Conservation (phyloP, 1,284 basidiomycete species). For the Ceratobasidium theobromae region DNA sequence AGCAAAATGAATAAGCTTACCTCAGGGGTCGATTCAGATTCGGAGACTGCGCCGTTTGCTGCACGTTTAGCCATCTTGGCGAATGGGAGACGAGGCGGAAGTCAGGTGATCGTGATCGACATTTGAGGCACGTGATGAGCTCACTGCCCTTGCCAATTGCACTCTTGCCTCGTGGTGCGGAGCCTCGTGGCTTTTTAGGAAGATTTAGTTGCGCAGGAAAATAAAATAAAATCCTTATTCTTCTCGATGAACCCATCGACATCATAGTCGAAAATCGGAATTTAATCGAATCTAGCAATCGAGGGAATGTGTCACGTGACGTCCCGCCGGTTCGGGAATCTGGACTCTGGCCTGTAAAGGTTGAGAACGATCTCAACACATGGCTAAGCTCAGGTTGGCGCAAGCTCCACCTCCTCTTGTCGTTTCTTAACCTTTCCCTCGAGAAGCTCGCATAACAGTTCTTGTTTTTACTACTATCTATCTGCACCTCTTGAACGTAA, state of each 20-base stretch:
- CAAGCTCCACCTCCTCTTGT: background rate
- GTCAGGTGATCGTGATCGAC: conserved; percentile 25
- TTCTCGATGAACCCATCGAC: too few relatives aligned
- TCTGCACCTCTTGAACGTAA: background rate
- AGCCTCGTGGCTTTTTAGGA: too few relatives aligned
- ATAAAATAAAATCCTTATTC: too few relatives aligned
- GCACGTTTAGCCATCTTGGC: conserved; percentile 26
- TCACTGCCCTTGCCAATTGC: background rate
- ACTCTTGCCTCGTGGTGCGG: background rate
- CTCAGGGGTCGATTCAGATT: conserved; percentile 15
- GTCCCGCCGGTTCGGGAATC: too few relatives aligned
- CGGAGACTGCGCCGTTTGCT: conserved; percentile 19
- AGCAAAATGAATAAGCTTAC: background rate
- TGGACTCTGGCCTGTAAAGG: too few relatives aligned
- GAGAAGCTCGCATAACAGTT: background rate
- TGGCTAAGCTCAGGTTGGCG: background rate
- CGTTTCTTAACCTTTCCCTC: background rate
- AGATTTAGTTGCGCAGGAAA: too few relatives aligned
- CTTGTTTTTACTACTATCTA: background rate
- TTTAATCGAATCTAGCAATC: too few relatives aligned
- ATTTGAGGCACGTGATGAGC: background rate
- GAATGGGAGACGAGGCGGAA: background rate
- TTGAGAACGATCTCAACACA: background rate
- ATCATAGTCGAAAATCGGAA: too few relatives aligned
- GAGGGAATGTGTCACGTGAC: too few relatives aligned